These are phyloP conservation scores for Colletotrichum limetticola DNA, from an alignment of 2,329 filamentous ascomycete genomes.

Conservation along the genomic window DNA sequence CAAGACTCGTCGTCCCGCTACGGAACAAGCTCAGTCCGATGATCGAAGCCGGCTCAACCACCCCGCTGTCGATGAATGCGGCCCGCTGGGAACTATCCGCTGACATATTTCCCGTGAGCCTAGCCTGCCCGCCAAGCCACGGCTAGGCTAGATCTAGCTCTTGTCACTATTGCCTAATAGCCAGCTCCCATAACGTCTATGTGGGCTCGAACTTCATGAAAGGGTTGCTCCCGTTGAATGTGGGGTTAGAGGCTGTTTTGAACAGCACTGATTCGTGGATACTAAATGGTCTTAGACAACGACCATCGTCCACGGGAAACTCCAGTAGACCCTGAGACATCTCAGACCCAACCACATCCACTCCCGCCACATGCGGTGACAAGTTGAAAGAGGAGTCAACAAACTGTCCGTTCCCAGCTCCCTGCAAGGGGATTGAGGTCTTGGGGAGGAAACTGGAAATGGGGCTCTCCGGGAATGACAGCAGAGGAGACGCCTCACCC, in stretches of 20 bases:
- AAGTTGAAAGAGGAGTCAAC: background rate
- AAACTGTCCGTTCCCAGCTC: slow-evolving; percentile 10
- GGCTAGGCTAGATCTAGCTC: background rate
- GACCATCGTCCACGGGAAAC: slow-evolving; percentile 4
- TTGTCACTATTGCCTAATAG: background rate
- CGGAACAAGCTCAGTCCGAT: background rate
- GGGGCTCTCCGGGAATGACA: background rate
- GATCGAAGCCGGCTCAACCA: slow-evolving; percentile 1
- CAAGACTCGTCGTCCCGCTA: background rate
- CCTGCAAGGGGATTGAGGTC: background rate
- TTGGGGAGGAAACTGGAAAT: background rate
- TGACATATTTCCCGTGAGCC: slow-evolving; percentile 10
- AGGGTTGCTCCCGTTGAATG: slow-evolving; percentile 22
- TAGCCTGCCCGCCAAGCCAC: slow-evolving; percentile 3
- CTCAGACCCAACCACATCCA: background rate
- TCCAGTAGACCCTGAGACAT: background rate
- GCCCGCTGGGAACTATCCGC: slow-evolving; percentile 8
- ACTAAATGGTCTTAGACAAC: background rate
- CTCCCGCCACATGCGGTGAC: background rate
- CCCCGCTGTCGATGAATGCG: slow-evolving; percentile 21
- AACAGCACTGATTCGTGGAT: background rate
- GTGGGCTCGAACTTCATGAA: background rate
- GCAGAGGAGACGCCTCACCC: slow-evolving; percentile 18
- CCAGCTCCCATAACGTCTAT: slow-evolving; percentile 13
- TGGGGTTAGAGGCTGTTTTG: background rate